phyloP scores from a whole-genome alignment of 2,329 filamentous ascomycete species.

The Sclerotinia glacialis region DNA sequence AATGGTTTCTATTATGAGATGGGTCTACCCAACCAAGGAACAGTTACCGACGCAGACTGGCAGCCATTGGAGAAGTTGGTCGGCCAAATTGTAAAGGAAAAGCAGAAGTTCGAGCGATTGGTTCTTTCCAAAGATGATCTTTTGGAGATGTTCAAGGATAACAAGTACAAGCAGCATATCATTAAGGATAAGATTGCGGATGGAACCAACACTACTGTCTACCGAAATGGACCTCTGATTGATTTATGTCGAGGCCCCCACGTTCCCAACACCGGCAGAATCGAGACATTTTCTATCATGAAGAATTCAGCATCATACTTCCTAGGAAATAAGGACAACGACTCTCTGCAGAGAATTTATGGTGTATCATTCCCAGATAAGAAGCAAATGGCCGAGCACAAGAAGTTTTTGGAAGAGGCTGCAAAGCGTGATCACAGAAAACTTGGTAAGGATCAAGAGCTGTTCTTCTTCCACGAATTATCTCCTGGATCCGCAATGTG shows the following conservation, averaged over 20 bases:
- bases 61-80: slow-evolving; percentile 80
- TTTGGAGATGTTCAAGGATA: slow-evolving; percentile 94
- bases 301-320: slow-evolving; percentile 80
- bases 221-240: slow-evolving; percentile 85
- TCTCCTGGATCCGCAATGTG: slow-evolving; percentile 95
- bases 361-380: slow-evolving; percentile 96
- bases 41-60: slow-evolving; percentile 75
- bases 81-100: slow-evolving; percentile 86
- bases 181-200: slow-evolving; percentile 90
- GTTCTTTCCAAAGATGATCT: slow-evolving; percentile 87
- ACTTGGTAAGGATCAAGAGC: slow-evolving; percentile 91
- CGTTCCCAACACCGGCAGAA: slow-evolving; percentile 86
- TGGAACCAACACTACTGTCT: slow-evolving; percentile 88
- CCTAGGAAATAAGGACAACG: slow-evolving; percentile 88
- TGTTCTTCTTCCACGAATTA: slow-evolving; percentile 93
- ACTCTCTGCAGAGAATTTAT: slow-evolving; percentile 93
- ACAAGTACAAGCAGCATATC: slow-evolving; percentile 98
- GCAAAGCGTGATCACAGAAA: slow-evolving; percentile 93
- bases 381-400: slow-evolving; percentile 87
- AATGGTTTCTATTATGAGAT: slow-evolving; percentile 98
- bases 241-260: slow-evolving; percentile 95
- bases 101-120: slow-evolving; percentile 89
- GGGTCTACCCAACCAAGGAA: slow-evolving; percentile 69
- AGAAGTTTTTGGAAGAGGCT: slow-evolving; percentile 95
- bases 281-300: slow-evolving; percentile 93